These are phyloP conservation scores for Curvularia eragrostidis DNA, from an alignment of 2,329 filamentous ascomycete genomes.

Conservation along the genomic window DNA sequence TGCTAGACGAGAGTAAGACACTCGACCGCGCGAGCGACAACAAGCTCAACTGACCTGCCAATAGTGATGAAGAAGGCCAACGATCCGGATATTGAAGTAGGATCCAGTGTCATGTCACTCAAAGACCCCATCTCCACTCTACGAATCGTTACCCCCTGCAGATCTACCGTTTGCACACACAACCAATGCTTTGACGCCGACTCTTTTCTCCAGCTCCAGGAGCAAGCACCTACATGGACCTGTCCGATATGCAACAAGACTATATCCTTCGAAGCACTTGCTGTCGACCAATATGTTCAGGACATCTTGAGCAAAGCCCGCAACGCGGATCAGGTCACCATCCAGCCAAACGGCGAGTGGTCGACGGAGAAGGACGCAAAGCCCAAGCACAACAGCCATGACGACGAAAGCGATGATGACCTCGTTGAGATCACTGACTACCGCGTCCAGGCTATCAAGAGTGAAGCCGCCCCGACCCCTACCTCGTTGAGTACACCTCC, in stretches of 20 bases:
- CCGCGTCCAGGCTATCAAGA: conserved; percentile 51
- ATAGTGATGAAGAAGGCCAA: conserved; percentile 80
- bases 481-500: conserved; percentile 54
- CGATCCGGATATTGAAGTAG: conserved; percentile 88
- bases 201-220: conserved; percentile 90
- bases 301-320: conserved; percentile 81
- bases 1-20: conserved; percentile 77
- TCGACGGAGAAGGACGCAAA: conserved; percentile 54
- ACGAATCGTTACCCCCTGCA: conserved; percentile 79
- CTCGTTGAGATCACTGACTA: conserved; percentile 54
- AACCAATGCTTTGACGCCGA: conserved; percentile 94
- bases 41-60: conserved; percentile 12
- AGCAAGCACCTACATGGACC: conserved; percentile 96
- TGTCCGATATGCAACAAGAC: conserved; percentile 91
- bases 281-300: conserved; percentile 90
- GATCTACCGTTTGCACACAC: conserved; percentile 81
- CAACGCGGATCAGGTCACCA: conserved; percentile 81
- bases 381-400: conserved; percentile 46
- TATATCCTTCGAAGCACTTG: conserved; percentile 79
- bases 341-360: conserved; percentile 89
- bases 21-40: background rate
- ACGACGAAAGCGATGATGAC: conserved; percentile 55
- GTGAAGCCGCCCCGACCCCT: conserved; percentile 47
- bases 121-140: conserved; percentile 92
- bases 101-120: conserved; percentile 84